These are phyloP conservation scores for Deuterostichococcus epilithicus DNA, from an alignment of 139 green algal genomes.

Conservation along the genomic window DNA sequence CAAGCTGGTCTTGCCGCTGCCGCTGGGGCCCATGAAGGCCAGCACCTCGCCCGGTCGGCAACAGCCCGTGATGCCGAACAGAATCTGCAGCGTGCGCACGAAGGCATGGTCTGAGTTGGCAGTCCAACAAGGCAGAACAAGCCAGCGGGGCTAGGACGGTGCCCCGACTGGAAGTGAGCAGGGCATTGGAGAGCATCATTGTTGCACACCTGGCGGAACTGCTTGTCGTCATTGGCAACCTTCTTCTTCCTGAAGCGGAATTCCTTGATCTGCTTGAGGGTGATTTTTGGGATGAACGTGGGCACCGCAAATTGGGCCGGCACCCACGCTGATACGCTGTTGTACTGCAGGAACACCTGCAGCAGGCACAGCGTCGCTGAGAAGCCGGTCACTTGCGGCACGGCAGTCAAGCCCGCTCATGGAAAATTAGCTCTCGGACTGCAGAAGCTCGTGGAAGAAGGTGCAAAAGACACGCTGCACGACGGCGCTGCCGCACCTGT, in stretches of 20 bases:
- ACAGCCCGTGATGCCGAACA: constrained; percentile 41
- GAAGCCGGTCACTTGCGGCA: no score
- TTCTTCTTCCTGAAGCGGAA: not conserved
- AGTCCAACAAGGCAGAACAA: not conserved
- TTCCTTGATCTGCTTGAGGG: not conserved
- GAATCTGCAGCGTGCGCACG: constrained; percentile 31
- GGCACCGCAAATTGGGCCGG: not conserved
- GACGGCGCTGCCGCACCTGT: no score
- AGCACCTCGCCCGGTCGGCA: constrained; percentile 48
- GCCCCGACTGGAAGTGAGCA: not conserved
- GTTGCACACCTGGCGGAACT: not conserved
- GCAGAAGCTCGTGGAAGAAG: no score
- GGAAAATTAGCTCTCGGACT: no score
- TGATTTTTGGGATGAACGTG: not conserved
- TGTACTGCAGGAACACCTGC: not conserved
- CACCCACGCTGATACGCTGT: not conserved
- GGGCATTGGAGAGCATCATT: no score
- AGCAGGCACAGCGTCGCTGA: no score
- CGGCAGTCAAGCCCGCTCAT: no score
- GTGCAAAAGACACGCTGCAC: no score
- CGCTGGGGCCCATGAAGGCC: constrained; percentile 59
- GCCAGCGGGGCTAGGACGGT: not conserved
- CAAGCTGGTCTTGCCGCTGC: constrained; percentile 77
- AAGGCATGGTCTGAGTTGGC: not conserved
- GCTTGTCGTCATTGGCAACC: not conserved